Percentiles rank a stretch among this genome's conserved stretches.
These are phyloP conservation scores for Avena sativa DNA, from an alignment of 176 grass and related monocot species.

Conservation along the genomic window DNA sequence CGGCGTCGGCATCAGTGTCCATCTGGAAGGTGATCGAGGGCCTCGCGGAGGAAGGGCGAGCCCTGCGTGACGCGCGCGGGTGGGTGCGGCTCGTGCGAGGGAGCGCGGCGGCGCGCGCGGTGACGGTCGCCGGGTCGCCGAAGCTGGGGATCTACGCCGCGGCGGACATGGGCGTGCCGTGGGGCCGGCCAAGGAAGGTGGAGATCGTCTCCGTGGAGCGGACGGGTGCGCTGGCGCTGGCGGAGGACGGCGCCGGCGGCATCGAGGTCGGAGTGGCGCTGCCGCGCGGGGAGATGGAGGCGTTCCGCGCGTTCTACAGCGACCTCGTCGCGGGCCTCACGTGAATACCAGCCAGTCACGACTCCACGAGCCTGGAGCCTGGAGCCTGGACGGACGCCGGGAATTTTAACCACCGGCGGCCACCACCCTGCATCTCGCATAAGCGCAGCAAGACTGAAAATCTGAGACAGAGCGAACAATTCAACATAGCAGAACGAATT, in stretches of 20 bases:
- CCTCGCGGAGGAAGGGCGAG: slow-evolving; percentile 43
- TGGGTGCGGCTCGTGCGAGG: slow-evolving; percentile 55
- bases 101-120: slow-evolving; percentile 49
- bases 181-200: slow-evolving; percentile 62
- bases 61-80: slow-evolving; percentile 29
- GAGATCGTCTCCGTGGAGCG: slow-evolving; percentile 42
- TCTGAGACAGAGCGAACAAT: too few species aligned
- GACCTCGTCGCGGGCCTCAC: background rate
- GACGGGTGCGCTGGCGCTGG: slow-evolving; percentile 51
- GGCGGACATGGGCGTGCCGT: slow-evolving; percentile 52
- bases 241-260: slow-evolving; percentile 68
- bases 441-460: too few species aligned
- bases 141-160: slow-evolving; percentile 58
- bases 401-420: too few species aligned
- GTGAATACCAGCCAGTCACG: too few species aligned
- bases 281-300: background rate
- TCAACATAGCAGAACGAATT: too few species aligned
- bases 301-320: slow-evolving; percentile 50
- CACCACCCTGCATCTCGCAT: too few species aligned
- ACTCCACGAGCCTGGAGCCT: too few species aligned
- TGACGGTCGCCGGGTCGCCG: slow-evolving; percentile 79
- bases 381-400: too few species aligned
- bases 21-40: slow-evolving; percentile 64
- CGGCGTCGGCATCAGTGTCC: slow-evolving; percentile 28
- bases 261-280: slow-evolving; percentile 84